Base-by-base conservation (phyloP, 2,329 filamentous ascomycete genomes). In the Pleochaeta shiraiana region DNA sequence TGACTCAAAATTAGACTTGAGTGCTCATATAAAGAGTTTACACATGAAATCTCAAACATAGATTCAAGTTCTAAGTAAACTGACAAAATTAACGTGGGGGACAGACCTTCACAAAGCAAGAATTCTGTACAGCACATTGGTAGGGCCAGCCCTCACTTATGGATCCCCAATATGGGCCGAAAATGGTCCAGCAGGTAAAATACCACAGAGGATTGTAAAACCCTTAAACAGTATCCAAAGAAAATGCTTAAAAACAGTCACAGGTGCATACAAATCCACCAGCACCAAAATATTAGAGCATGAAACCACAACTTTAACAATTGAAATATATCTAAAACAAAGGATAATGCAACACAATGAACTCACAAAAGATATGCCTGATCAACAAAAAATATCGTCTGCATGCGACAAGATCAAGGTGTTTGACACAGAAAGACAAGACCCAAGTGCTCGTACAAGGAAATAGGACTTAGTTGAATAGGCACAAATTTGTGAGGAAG, bases 311-410 rank as follows among this genome's bases (percentile, higher is more conserved):
- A n/a, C 30, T 6, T 30, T 59, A 33, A 24, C 7, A 9, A 59
- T 59, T 19, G 26, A 59, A 59, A 59, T 59, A 24, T 59, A 59
- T 21, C 55, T 59, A n/a, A 59, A 59, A 30, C 28, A 59, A 34
- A 31, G 30, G n/a, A 59, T 24, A 30, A 16, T 33, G 9, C 2
- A 59, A 59, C 19, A 33, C 55, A 30, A 9, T 28, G 55, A 26
- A 53, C n/a, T 26, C 24, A 6, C 12, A 53, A 26, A 53, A 4
- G 28, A 53, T 26, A 14, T 26, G 4, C 28, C 47, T 53, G n/a
- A 26, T 26, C n/a, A 53, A 53, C 11, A 26, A 26, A 53, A n/a
- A 26, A 53, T 53, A 53, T 53, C 47, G 5, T 53, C 16, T n/a
- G 47, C n/a, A 53, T 53, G 47, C 16, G n/a, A n/a, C 47, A 30